Evolutionary conservation across 345 rosid genomes (phyloP).

Genomic region (Garcia nutans): DNA sequence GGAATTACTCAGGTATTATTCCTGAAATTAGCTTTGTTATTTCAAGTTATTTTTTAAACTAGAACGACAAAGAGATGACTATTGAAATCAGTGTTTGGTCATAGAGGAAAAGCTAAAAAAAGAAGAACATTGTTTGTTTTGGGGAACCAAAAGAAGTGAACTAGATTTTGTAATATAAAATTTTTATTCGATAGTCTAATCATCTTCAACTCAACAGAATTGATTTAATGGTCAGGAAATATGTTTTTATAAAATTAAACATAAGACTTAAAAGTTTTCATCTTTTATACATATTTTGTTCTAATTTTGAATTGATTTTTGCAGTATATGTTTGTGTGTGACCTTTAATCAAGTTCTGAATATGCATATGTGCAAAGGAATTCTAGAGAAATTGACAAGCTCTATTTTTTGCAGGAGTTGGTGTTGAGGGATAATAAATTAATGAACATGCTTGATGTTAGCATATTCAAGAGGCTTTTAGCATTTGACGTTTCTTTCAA

Average conservation of each 20-base stretch:
- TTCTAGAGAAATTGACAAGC: background rate
- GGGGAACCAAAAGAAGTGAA: too few relatives aligned
- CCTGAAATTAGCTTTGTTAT: background rate
- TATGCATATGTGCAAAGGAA: background rate
- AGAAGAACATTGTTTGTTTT: too few relatives aligned
- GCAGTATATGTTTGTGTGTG: background rate
- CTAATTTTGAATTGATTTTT: background rate
- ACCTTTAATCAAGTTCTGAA: background rate
- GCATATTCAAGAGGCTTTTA: constrained; percentile 74
- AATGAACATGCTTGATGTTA: constrained; percentile 61
- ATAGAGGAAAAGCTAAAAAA: too few relatives aligned
- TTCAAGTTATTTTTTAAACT: too few relatives aligned
- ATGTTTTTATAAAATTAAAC: too few relatives aligned
- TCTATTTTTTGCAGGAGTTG: constrained; percentile 55
- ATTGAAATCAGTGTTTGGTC: too few relatives aligned
- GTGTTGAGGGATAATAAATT: constrained; percentile 87
- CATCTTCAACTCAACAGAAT: too few relatives aligned
- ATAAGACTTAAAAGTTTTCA: too few relatives aligned
- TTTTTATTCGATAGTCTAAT: too few relatives aligned
- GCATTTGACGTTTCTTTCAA: constrained; percentile 89
- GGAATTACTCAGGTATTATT: constrained; percentile 6
- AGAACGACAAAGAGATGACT: too few relatives aligned
- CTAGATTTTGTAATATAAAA: too few relatives aligned
- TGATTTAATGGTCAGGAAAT: too few relatives aligned
- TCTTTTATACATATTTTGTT: background rate